Conservation (phyloP, 805 yeast species). For the Yarrowia deformans region DNA sequence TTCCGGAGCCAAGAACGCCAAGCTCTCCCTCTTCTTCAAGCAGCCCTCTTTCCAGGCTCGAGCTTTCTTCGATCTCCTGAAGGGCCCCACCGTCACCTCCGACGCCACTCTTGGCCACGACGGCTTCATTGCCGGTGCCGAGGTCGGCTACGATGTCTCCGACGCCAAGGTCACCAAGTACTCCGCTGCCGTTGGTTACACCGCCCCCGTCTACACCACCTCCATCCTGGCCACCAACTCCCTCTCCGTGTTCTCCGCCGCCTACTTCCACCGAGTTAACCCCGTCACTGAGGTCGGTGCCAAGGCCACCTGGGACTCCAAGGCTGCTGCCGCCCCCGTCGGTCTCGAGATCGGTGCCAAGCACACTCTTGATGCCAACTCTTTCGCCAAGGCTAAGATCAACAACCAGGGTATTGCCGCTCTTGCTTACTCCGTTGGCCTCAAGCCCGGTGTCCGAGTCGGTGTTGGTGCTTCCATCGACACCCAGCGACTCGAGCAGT, state of each 20-base stretch:
- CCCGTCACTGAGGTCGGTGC: constrained; percentile 96
- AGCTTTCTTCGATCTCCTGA: constrained; percentile 91
- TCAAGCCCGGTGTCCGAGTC: constrained; percentile 94
- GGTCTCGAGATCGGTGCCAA: constrained; percentile 95
- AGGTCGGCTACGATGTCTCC: constrained; percentile 94
- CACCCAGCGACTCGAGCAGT: constrained; percentile 92
- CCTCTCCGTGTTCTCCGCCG: constrained; percentile 89
- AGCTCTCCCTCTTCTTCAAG: constrained; percentile 86
- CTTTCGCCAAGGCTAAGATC: constrained; percentile 95
- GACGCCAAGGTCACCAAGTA: constrained; percentile 92
- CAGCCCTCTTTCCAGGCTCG: constrained; percentile 94
- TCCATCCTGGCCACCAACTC: constrained; percentile 85
- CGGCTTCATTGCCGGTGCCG: constrained; percentile 96
- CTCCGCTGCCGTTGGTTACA: constrained; percentile 93
- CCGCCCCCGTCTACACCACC: constrained; percentile 84
- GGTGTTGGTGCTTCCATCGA: constrained; percentile 98
- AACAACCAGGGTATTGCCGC: constrained; percentile 96
- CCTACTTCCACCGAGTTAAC: constrained; percentile 95
- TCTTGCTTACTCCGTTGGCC: constrained; percentile 89
- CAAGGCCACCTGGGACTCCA: constrained; percentile 93
- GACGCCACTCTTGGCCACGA: constrained; percentile 95
- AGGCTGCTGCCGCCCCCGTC: constrained; percentile 73
- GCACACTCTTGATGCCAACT: constrained; percentile 84
- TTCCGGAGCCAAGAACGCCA: constrained; percentile 77
- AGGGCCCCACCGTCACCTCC: constrained; percentile 95